Conservation (phyloP, 331 rosid species). For the Rosa hybrid region DNA sequence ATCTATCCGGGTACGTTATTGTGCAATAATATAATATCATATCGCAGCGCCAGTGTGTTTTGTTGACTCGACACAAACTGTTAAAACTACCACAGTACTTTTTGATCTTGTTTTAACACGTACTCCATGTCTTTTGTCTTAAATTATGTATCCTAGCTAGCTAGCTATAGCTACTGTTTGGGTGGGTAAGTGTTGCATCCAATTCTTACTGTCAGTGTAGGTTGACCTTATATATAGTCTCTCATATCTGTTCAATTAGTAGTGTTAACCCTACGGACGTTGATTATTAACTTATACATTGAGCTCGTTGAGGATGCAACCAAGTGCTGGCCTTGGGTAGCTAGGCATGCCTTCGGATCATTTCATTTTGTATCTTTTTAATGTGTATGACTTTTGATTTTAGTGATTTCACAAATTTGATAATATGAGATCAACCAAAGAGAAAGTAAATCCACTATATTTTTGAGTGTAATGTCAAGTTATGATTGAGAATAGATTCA, state of each 20-base stretch:
- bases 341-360: background rate
- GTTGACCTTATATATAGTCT: background rate
- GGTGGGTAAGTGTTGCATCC: background rate
- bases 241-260: background rate
- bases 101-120: background rate
- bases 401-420: background rate
- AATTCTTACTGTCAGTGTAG: background rate
- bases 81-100: background rate
- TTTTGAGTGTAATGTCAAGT: no score
- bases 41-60: slow-evolving; percentile 15
- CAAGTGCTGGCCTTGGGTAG: background rate
- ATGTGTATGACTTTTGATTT: background rate
- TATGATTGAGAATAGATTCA: no score
- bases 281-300: no score
- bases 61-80: slow-evolving; percentile 21
- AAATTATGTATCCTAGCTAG: background rate
- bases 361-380: background rate
- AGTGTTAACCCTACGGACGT: background rate
- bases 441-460: background rate
- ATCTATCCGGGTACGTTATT: slow-evolving; percentile 11
- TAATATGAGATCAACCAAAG: background rate
- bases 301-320: background rate
- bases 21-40: background rate
- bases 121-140: background rate
- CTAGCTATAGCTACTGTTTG: background rate